phyloP scores from a whole-genome alignment of 306 rosid species.

The Lathyrus sativus region DNA sequence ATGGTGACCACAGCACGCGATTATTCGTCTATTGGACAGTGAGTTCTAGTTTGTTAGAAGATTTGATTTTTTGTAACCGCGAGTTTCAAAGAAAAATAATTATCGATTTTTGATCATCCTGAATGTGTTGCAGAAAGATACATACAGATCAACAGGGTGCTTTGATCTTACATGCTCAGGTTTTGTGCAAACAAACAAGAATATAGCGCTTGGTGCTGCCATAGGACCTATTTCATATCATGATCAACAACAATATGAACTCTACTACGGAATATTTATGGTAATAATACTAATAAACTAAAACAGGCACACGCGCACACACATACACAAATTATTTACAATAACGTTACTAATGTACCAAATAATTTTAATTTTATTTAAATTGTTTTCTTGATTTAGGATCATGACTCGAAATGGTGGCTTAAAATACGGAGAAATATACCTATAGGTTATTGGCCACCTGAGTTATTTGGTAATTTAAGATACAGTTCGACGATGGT shows the following conservation, averaged over 20 bases:
- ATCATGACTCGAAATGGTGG: constrained; percentile 62
- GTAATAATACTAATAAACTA: constrained; percentile 32
- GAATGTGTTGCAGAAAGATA: constrained; percentile 46
- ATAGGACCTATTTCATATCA: constrained; percentile 40
- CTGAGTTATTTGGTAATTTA: constrained; percentile 28
- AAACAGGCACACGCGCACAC: neutral
- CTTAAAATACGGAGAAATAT: constrained; percentile 19
- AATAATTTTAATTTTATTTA: neutral
- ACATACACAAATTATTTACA: neutral
- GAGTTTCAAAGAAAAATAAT: neutral
- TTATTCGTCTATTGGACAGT: constrained; percentile 64
- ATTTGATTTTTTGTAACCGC: neutral
- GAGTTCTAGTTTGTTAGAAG: constrained; percentile 26
- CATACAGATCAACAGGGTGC: constrained; percentile 65
- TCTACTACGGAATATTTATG: constrained; percentile 46
- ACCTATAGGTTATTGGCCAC: constrained; percentile 58
- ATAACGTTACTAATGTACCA: neutral
- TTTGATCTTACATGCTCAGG: constrained; percentile 68
- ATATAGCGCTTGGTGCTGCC: constrained; percentile 48
- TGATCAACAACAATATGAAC: constrained; percentile 34
- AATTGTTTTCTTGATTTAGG: constrained; percentile 34
- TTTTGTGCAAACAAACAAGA: constrained; percentile 55
- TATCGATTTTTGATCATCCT: neutral
- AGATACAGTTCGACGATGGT: constrained; percentile 44
- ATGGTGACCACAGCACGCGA: constrained; percentile 52